Evolutionary conservation across 345 rosid species (phyloP).

Genomic region (Arabidopsis thaliana): DNA sequence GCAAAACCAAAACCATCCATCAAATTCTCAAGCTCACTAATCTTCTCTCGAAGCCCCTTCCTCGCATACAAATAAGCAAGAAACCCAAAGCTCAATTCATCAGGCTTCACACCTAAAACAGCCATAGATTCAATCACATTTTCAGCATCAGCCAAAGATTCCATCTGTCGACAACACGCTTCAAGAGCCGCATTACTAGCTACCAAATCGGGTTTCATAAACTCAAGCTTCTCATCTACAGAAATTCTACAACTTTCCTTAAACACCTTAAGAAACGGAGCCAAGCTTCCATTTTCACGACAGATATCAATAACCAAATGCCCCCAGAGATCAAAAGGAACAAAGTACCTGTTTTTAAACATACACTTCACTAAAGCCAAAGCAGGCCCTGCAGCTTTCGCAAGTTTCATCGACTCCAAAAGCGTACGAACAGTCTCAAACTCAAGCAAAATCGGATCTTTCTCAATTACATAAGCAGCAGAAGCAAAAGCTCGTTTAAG

Average conservation of each 20-base stretch:
- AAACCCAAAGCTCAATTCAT: constrained; percentile 75
- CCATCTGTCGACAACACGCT: constrained; percentile 63
- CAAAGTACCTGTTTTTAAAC: constrained; percentile 80
- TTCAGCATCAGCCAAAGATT: constrained; percentile 73
- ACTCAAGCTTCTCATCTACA: constrained; percentile 71
- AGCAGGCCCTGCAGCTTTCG: constrained; percentile 69
- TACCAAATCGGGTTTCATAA: constrained; percentile 70
- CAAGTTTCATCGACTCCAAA: constrained; percentile 63
- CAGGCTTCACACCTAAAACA: constrained; percentile 71
- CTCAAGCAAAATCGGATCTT: constrained; percentile 61
- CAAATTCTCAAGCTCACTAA: constrained; percentile 63
- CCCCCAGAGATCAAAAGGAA: constrained; percentile 87
- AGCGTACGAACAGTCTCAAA: constrained; percentile 58
- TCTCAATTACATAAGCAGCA: constrained; percentile 70
- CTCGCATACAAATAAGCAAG: constrained; percentile 87
- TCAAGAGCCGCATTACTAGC: constrained; percentile 83
- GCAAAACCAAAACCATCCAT: constrained; percentile 67
- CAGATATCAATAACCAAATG: constrained; percentile 60
- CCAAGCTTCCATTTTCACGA: constrained; percentile 52
- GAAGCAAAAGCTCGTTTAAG: constrained; percentile 95
- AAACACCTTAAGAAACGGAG: constrained; percentile 65
- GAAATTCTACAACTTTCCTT: constrained; percentile 75
- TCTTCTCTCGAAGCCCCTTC: constrained; percentile 69
- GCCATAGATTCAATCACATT: constrained; percentile 71
- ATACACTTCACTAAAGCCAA: constrained; percentile 79